Evolutionary conservation across 2,329 filamentous ascomycete species (phyloP).

Genomic region (Davidsoniella australis): DNA sequence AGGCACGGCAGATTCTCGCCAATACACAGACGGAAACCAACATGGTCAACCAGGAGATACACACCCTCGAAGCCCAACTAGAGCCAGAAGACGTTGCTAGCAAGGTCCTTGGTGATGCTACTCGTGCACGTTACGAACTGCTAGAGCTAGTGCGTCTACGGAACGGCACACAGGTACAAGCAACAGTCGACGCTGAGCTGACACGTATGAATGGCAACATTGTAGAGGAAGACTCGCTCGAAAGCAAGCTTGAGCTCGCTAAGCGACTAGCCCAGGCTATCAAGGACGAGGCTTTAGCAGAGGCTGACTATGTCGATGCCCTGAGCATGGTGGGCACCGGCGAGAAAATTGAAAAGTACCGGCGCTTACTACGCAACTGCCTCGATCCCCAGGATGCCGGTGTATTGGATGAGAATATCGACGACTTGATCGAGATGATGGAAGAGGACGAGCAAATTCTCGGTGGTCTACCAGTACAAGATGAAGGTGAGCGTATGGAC

Average conservation of each 20-base stretch:
- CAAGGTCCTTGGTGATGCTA: constrained; percentile 35
- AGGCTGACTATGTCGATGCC: constrained; percentile 51
- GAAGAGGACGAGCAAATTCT: constrained; percentile 39
- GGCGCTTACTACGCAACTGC: constrained; percentile 49
- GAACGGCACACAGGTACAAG: constrained; percentile 34
- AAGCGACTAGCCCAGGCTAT: constrained; percentile 39
- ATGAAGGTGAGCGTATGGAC: constrained; percentile 17
- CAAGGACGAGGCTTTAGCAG: constrained; percentile 41
- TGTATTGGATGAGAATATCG: constrained; percentile 47
- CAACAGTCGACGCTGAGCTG: constrained; percentile 29
- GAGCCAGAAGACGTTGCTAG: constrained; percentile 37
- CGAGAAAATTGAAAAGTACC: constrained; percentile 58
- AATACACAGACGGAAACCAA: constrained; percentile 53
- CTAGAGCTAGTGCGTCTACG: constrained; percentile 33
- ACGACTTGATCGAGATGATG: constrained; percentile 45
- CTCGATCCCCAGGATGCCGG: constrained; percentile 50
- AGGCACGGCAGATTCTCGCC: constrained; percentile 46
- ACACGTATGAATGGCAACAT: constrained; percentile 32
- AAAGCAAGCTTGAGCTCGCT: constrained; percentile 40
- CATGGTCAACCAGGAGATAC: constrained; percentile 39
- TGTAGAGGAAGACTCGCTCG: constrained; percentile 22
- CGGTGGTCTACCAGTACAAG: constrained; percentile 19
- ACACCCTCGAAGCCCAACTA: constrained; percentile 36
- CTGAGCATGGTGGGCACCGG: constrained; percentile 52
- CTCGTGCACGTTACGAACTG: constrained; percentile 29